A percentile compares a stretch with the other conserved stretches of the same genome.
phyloP scores from a whole-genome alignment of 805 yeast species.

The Schizosaccharomyces cryophilus region DNA sequence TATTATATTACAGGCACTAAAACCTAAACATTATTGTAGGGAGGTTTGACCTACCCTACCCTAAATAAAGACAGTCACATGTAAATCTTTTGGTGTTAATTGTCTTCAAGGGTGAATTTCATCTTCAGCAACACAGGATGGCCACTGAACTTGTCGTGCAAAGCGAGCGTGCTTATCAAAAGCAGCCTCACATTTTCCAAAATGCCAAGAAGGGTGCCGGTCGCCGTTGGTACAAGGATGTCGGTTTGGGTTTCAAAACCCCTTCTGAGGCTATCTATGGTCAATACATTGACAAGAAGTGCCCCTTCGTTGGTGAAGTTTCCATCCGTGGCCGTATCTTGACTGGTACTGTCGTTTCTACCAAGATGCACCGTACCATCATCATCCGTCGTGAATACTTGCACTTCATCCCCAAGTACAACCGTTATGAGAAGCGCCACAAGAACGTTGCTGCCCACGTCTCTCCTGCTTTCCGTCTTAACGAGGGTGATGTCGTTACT shows the following conservation, averaged over 20 bases:
- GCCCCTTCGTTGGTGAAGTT: constrained; percentile 93
- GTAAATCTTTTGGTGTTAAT: neutral
- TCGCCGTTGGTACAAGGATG: constrained; percentile 94
- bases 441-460: constrained; percentile 99
- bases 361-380: constrained; percentile 99
- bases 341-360: constrained; percentile 97
- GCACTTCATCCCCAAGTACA: constrained; percentile 98
- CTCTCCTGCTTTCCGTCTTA: constrained; percentile 99
- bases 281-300: constrained; percentile 92
- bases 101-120: neutral
- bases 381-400: constrained; percentile 99
- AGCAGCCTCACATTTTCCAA: constrained; percentile 99
- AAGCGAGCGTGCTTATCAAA: constrained; percentile 99
- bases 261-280: constrained; percentile 97
- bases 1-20: too few species aligned
- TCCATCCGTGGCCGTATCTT: constrained; percentile 99
- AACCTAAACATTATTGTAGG: too few species aligned
- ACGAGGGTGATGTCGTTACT: constrained; percentile 95
- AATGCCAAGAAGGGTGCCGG: constrained; percentile 50
- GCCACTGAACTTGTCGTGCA: constrained; percentile 99
- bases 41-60: neutral
- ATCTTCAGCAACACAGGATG: constrained; percentile 22
- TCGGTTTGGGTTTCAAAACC: constrained; percentile 99
- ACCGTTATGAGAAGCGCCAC: constrained; percentile 99
- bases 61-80: neutral